Evolutionary conservation across 768 basidiomycete species (phyloP), one percentile per base, ranked within the genome.

Genomic region (Pleurotus eryngii): DNA sequence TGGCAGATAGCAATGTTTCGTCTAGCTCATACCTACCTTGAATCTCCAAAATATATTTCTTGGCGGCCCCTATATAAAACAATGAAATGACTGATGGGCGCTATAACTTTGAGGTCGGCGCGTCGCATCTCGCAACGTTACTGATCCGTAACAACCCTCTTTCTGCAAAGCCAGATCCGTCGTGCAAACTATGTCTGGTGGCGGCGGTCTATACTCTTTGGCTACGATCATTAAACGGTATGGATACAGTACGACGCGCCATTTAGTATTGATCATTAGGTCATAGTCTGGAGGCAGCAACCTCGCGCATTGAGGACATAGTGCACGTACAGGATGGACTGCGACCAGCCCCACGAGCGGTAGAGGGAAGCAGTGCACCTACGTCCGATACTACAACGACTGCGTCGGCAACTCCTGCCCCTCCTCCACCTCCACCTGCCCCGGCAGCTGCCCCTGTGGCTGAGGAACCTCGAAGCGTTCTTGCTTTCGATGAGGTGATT

Each of bases 241-340:
- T 56, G 77, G 66, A 45, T 17, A 27, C 47, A 7, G 18, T 38
- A 26, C 49, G 17, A 24, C 62, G 50, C 43, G 54, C 42, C 48
- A 35, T 61, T 40, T 55, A 18, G 58, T 40, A 40, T 50, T 56
- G 50, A 37, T 53, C 57, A 58, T 15, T 56, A 58, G 78, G 82
- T 47, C 46, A 27, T 66, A 95, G 95, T 61, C 82, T 94, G 50
- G 90, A 95, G 78, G 97, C 97, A 22, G 92, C 94, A 7, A 95
- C 93, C 5, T 92, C 90, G 45, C 85, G 97, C 35, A 83, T 99
- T 37, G 97, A 99, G 72, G 97, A 99, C 67, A 77, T 94, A 59
- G 88, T 89, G 38, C 76, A 27, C 42, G 49, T 49, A n/a, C 56
- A 55, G 65, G 72, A 54, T 63, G 71, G 58, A 17, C 60, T 38